Evolutionary conservation across 2,329 filamentous ascomycete species (phyloP).

Genomic region (Pseudocercospora ulei): DNA sequence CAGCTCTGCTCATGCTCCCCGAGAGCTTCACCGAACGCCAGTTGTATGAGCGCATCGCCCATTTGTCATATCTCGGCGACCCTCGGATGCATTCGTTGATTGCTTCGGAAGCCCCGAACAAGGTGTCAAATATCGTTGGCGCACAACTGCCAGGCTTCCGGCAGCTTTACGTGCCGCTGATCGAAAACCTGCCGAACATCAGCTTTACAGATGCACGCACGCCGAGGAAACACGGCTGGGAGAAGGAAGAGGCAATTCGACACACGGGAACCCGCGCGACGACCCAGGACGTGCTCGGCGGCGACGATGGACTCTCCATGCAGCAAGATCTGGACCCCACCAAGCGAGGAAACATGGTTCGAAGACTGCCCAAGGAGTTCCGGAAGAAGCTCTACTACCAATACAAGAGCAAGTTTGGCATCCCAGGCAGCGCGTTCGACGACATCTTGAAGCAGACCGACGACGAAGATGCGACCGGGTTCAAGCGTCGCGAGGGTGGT

Average conservation of each 20-base stretch:
- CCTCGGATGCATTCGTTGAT: constrained; percentile 79
- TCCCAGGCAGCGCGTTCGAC: constrained; percentile 73
- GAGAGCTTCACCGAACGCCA: constrained; percentile 75
- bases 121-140: constrained; percentile 87
- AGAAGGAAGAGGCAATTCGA: constrained; percentile 35
- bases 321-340: constrained; percentile 86
- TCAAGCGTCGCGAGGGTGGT: constrained; percentile 67
- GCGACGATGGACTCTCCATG: constrained; percentile 57
- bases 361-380: constrained; percentile 77
- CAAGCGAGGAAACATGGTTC: constrained; percentile 90
- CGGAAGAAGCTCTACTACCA: constrained; percentile 84
- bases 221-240: constrained; percentile 37
- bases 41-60: constrained; percentile 82
- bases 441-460: constrained; percentile 69
- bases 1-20: constrained; percentile 76
- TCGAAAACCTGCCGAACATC: constrained; percentile 83
- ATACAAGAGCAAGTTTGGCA: constrained; percentile 82
- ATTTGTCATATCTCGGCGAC: constrained; percentile 88
- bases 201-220: constrained; percentile 59
- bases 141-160: constrained; percentile 89
- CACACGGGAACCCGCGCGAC: constrained; percentile 36
- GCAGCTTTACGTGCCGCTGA: constrained; percentile 76
- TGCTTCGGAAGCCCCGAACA: constrained; percentile 65
- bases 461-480: constrained; percentile 55
- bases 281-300: constrained; percentile 48